A percentile compares a stretch with the other conserved stretches of the same genome.
Conservation (phyloP, 1,139 yeast genomes). For the Taiozyma sp. region DNA sequence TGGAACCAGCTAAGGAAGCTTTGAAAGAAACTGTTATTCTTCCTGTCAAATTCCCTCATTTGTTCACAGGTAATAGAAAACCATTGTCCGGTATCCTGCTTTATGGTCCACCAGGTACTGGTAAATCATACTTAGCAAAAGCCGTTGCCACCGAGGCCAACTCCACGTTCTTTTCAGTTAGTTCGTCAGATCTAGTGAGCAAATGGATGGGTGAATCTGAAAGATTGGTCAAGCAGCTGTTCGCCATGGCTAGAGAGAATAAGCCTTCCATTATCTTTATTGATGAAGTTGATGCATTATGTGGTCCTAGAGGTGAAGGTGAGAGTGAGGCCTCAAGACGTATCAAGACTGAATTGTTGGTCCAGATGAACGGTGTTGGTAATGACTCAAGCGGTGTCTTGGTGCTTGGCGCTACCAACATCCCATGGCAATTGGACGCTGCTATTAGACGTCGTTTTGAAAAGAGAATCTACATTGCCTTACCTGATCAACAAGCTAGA, state of each 20-base stretch:
- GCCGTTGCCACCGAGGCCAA: constrained; percentile 99
- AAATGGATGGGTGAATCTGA: constrained; percentile 99
- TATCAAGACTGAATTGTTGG: constrained; percentile 92
- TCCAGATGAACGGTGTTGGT: constrained; percentile 99
- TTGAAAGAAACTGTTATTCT: constrained; percentile 94
- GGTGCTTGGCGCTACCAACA: constrained; percentile 96
- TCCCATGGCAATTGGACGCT: constrained; percentile 98
- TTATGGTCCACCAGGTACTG: constrained; percentile 99
- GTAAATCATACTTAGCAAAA: constrained; percentile 93
- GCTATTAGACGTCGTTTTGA: constrained; percentile 97
- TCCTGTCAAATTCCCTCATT: constrained; percentile 92
- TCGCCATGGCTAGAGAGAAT: constrained; percentile 93
- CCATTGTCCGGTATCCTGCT: constrained; percentile 90
- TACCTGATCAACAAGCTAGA: constrained; percentile 91
- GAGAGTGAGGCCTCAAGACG: constrained; percentile 96
- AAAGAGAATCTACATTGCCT: constrained; percentile 87
- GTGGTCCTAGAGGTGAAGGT: constrained; percentile 98
- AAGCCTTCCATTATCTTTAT: constrained; percentile 94
- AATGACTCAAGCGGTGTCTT: constrained; percentile 90
- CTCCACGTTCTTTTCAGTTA: constrained; percentile 91
- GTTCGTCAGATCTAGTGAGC: constrained; percentile 90
- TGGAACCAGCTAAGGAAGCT: constrained; percentile 94
- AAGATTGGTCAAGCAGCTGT: constrained; percentile 88
- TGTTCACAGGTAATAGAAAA: constrained; percentile 89
- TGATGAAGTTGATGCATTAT: constrained; percentile 96